Evolutionary conservation across 495 filamentous ascomycete species (phyloP).

Genomic region (Hypomontagnella submonticulosa): DNA sequence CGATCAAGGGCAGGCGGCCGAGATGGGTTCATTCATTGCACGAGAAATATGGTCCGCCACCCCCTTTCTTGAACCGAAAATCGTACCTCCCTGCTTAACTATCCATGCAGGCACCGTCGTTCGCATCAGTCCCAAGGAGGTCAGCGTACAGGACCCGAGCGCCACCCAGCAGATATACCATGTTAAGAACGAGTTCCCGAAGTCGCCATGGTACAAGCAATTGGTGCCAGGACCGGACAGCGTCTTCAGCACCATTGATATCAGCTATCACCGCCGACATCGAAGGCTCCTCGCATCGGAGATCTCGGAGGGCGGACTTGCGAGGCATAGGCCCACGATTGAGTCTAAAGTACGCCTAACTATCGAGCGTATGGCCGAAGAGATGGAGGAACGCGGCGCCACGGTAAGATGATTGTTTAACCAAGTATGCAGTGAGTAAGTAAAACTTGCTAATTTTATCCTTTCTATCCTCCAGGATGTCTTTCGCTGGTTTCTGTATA

Average conservation of each 20-base stretch:
- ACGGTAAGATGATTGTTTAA: no score
- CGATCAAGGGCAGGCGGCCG: slow-evolving; percentile 46
- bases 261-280: slow-evolving; percentile 37
- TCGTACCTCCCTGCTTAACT: background rate
- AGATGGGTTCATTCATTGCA: slow-evolving; percentile 58
- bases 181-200: slow-evolving; percentile 46
- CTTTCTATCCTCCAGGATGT: slow-evolving; percentile 51
- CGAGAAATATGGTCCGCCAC: slow-evolving; percentile 53
- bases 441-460: slow-evolving; percentile 2
- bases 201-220: slow-evolving; percentile 35
- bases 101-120: slow-evolving; percentile 54
- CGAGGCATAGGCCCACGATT: slow-evolving; percentile 23
- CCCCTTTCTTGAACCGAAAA: background rate
- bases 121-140: slow-evolving; percentile 51
- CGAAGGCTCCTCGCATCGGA: slow-evolving; percentile 39
- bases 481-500: slow-evolving; percentile 67
- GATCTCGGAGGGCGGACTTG: slow-evolving; percentile 41
- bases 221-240: slow-evolving; percentile 28
- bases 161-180: slow-evolving; percentile 56
- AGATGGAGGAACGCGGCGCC: slow-evolving; percentile 38
- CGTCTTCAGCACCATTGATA: slow-evolving; percentile 36
- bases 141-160: slow-evolving; percentile 53
- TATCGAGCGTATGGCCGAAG: slow-evolving; percentile 41
- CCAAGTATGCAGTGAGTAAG: no score
- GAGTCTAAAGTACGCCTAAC: slow-evolving; percentile 41